Evolutionary conservation across 2,329 filamentous ascomycete species (phyloP).

Genomic region (Fusarium buxicola): DNA sequence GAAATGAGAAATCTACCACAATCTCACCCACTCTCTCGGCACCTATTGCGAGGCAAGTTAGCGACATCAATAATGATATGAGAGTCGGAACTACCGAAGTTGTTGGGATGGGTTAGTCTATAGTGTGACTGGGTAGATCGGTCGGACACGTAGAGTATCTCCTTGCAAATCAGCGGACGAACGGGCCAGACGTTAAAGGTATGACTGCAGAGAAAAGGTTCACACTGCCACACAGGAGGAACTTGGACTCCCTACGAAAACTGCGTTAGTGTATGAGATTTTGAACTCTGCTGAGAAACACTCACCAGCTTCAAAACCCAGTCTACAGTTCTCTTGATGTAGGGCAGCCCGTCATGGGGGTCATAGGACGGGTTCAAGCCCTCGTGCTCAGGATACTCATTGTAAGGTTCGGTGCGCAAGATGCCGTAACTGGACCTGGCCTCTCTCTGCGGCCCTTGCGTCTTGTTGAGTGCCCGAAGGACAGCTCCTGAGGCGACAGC

Average conservation of each 20-base stretch:
- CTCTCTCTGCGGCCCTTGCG: background rate
- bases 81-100: background rate
- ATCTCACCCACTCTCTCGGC: background rate
- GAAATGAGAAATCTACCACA: conserved; percentile 1
- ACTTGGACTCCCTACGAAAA: background rate
- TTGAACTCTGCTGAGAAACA: fast-evolving
- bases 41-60: background rate
- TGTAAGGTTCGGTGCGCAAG: background rate
- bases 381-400: background rate
- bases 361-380: fast-evolving
- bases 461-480: conserved; percentile 1
- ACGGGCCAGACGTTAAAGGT: background rate
- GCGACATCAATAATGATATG: fast-evolving
- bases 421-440: conserved; percentile 1
- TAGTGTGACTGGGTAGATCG: background rate
- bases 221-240: background rate
- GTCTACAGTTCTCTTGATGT: background rate
- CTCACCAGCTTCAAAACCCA: conserved; percentile 12
- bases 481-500: conserved; percentile 13
- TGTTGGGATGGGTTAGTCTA: background rate
- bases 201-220: background rate
- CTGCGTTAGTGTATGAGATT: fast-evolving
- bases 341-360: background rate
- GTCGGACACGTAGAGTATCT: background rate
- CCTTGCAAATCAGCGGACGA: background rate